Evolutionary conservation across 768 basidiomycete species (phyloP).

Genomic region (Coprinellus aureogranulatus): DNA sequence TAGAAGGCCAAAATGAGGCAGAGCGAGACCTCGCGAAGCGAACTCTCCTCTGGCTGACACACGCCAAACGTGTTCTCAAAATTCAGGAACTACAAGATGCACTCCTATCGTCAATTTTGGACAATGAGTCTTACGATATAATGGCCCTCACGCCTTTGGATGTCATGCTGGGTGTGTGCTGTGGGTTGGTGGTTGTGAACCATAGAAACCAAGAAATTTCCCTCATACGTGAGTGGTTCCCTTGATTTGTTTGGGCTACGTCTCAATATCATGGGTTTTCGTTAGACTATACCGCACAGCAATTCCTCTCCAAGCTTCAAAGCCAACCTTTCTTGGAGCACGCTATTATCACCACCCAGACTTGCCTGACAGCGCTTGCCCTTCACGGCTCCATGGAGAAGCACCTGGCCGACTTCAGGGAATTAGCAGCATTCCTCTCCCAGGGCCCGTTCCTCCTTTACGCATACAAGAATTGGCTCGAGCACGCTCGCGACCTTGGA

Average conservation of each 20-base stretch:
- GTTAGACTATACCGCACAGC: constrained; percentile 2
- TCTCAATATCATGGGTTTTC: too few relatives aligned
- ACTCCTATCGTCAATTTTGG: not conserved
- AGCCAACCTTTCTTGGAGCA: not conserved
- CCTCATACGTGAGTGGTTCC: constrained; percentile 1
- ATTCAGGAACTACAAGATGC: not conserved
- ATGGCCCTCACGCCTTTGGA: not conserved
- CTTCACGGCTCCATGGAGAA: not conserved
- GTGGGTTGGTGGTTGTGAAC: not conserved
- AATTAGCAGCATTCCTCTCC: not conserved
- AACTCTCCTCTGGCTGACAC: not conserved
- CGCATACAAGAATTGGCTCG: not conserved
- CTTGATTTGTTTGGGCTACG: not conserved
- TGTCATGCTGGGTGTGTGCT: not conserved
- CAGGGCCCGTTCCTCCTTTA: not conserved
- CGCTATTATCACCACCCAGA: not conserved
- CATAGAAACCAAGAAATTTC: not conserved
- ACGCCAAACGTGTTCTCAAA: not conserved
- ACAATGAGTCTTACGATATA: not conserved
- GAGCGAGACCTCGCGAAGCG: not conserved
- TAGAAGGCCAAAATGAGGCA: not conserved
- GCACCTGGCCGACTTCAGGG: not conserved
- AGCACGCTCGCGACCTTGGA: not conserved
- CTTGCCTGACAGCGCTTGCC: not conserved
- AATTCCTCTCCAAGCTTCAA: not conserved